Conservation (phyloP, 2,329 filamentous ascomycete genomes). For the Aureobasidium lini region DNA sequence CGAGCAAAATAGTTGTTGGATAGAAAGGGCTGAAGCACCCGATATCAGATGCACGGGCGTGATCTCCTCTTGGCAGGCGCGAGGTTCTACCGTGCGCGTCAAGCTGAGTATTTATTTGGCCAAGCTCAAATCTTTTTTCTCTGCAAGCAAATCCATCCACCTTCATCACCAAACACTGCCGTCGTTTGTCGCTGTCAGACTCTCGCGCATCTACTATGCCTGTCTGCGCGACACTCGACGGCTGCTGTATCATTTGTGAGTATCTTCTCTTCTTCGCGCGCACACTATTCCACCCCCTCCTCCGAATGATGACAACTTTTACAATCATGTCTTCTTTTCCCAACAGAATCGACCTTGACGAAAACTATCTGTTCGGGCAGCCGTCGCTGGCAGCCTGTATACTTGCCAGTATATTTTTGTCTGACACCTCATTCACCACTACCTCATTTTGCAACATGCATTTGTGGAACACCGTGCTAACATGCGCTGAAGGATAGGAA, state of each 20-base stretch:
- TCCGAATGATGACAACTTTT: constrained; percentile 63
- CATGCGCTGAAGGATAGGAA: constrained; percentile 5
- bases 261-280: neutral
- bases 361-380: constrained; percentile 62
- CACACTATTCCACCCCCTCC: constrained; percentile 1
- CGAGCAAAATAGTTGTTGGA: too few relatives aligned
- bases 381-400: constrained; percentile 61
- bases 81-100: neutral
- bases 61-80: neutral
- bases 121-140: neutral
- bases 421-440: constrained; percentile 46
- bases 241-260: constrained; percentile 2
- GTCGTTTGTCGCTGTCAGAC: neutral
- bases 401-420: constrained; percentile 84
- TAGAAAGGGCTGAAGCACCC: neutral
- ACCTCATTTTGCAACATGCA: constrained; percentile 9
- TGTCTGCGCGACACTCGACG: neutral
- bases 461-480: neutral
- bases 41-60: neutral
- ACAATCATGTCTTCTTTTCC: constrained; percentile 74
- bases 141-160: neutral
- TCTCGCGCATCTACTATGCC: constrained; percentile 3
- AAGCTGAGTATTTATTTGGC: neutral
- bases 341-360: constrained; percentile 83
- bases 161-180: neutral